Conservation (phyloP, 352 stramenopile species). For the Plasmopara muralis region DNA sequence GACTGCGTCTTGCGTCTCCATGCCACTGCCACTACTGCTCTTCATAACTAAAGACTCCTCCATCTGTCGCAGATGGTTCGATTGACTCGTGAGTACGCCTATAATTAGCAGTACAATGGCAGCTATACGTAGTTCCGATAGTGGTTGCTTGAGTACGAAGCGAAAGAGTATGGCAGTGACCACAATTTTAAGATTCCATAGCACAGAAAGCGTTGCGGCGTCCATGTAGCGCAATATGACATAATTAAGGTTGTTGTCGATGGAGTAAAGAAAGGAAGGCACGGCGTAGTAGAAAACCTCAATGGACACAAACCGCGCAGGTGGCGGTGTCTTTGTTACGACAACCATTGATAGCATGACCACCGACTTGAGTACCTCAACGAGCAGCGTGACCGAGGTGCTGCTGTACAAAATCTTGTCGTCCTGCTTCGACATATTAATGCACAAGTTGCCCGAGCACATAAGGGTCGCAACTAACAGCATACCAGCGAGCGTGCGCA, state of each 20-base stretch:
- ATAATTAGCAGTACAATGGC: constrained; percentile 71
- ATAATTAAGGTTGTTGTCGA: constrained; percentile 88
- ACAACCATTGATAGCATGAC: constrained; percentile 42
- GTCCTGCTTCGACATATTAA: constrained; percentile 76
- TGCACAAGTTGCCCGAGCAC: constrained; percentile 76
- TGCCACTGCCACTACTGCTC: constrained; percentile 10
- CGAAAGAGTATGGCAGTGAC: constrained; percentile 80
- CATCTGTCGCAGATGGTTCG: constrained; percentile 51
- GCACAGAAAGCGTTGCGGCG: constrained; percentile 76
- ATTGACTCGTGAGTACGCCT: constrained; percentile 76
- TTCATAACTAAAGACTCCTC: constrained; percentile 9
- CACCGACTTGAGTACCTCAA: constrained; percentile 75
- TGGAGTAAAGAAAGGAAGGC: constrained; percentile 78
- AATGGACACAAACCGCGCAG: constrained; percentile 37
- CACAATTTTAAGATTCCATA: constrained; percentile 88
- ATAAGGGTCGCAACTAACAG: constrained; percentile 58
- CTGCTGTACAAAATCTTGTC: constrained; percentile 76
- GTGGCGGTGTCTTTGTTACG: constrained; percentile 29
- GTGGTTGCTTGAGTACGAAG: constrained; percentile 62
- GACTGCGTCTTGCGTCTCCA: constrained; percentile 3
- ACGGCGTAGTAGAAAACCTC: constrained; percentile 72
- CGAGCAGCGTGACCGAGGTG: constrained; percentile 79
- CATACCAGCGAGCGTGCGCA: constrained; percentile 57
- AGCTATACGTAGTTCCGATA: constrained; percentile 67
- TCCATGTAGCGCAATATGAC: constrained; percentile 84